Conservation (phyloP, 2,329 filamentous ascomycete genomes). For the Cadophora sp. region DNA sequence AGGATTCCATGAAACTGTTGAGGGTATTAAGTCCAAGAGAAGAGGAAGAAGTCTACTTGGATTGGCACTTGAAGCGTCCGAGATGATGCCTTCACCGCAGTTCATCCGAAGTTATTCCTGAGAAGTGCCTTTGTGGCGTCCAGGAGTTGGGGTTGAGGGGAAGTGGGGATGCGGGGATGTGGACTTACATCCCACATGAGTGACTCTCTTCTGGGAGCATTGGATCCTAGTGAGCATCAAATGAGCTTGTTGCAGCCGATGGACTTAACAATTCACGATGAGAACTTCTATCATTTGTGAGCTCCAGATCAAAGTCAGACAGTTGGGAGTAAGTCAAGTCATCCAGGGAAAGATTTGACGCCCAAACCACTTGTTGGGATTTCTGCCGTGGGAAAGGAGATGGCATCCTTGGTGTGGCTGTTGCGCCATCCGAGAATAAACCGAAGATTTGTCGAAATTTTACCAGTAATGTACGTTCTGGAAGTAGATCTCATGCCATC, state of each 20-base stretch:
- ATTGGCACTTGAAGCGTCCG: neutral
- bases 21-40: neutral
- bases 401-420: neutral
- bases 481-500: neutral
- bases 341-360: neutral
- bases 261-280: too few relatives aligned
- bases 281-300: too few relatives aligned
- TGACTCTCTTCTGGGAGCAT: too few relatives aligned
- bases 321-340: too few relatives aligned
- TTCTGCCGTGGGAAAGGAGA: neutral
- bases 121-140: neutral
- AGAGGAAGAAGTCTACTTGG: neutral
- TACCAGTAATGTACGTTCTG: neutral
- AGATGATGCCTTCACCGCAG: neutral
- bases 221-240: too few relatives aligned
- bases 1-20: neutral
- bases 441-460: neutral
- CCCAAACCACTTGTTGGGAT: neutral
- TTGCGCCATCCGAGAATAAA: neutral
- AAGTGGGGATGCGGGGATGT: neutral
- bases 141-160: neutral
- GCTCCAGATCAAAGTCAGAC: too few relatives aligned
- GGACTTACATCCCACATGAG: neutral
- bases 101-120: neutral
- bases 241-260: too few relatives aligned